Evolutionary conservation across 306 rosid genomes (phyloP).

Genomic region (Dicorynia guianensis): DNA sequence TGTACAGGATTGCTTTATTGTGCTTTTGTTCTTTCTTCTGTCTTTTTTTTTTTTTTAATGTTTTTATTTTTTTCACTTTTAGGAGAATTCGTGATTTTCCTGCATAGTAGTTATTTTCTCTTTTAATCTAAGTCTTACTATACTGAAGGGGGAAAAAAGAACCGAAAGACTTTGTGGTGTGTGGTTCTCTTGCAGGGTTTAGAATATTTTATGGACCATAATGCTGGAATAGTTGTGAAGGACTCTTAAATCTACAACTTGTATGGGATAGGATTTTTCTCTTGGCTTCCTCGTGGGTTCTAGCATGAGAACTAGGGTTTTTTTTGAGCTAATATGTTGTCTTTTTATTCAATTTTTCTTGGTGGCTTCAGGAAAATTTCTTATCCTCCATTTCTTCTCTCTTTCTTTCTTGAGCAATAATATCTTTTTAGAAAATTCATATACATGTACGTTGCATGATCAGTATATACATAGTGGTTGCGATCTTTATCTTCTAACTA

Average conservation of each 20-base stretch:
- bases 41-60: neutral
- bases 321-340: neutral
- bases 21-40: neutral
- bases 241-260: neutral
- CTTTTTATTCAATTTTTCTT: neutral
- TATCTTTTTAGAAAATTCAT: neutral
- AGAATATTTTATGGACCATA: neutral
- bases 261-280: too few relatives aligned
- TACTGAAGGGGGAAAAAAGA: neutral
- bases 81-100: neutral
- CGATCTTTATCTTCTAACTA: constrained; percentile 5
- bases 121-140: neutral
- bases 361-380: neutral
- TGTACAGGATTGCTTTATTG: neutral
- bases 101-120: neutral
- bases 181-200: neutral
- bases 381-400: neutral
- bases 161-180: neutral
- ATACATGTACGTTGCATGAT: neutral
- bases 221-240: neutral
- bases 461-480: constrained; percentile 3
- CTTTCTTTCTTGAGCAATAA: neutral
- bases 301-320: neutral
- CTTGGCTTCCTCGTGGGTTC: too few relatives aligned
- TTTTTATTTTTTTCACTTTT: too few relatives aligned